phyloP scores from a whole-genome alignment of 2,329 filamentous ascomycete genomes.

The Fusarium lyarnte region DNA sequence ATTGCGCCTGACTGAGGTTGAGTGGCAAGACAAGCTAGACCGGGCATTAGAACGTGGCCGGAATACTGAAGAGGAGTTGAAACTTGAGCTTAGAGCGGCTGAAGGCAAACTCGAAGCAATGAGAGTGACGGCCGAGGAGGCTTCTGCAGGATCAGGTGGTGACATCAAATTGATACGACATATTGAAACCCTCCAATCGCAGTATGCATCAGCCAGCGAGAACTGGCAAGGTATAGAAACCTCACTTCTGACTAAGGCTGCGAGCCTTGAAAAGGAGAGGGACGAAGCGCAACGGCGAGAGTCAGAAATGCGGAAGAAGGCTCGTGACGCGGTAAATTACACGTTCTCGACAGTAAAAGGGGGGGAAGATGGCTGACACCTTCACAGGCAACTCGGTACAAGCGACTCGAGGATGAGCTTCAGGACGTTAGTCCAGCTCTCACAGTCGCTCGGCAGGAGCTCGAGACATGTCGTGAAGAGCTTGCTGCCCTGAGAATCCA shows the following conservation, averaged over 20 bases:
- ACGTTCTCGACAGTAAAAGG: not conserved
- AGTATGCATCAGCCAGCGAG: conserved; percentile 92
- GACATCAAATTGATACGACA: conserved; percentile 92
- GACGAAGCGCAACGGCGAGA: conserved; percentile 87
- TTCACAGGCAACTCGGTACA: conserved; percentile 66
- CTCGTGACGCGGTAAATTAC: conserved; percentile 80
- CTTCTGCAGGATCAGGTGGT: conserved; percentile 80
- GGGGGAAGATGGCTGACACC: conserved; percentile 28
- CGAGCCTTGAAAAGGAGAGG: conserved; percentile 85
- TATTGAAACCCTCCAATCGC: conserved; percentile 93
- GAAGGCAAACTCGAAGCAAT: conserved; percentile 92
- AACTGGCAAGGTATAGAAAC: conserved; percentile 98
- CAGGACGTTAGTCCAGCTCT: conserved; percentile 73
- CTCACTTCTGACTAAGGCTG: conserved; percentile 80
- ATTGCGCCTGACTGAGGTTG: conserved; percentile 72
- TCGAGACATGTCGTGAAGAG: conserved; percentile 67
- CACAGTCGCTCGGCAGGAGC: conserved; percentile 71
- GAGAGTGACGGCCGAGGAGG: conserved; percentile 87
- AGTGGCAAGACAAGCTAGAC: conserved; percentile 77
- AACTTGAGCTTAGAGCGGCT: conserved; percentile 78
- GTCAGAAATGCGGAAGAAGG: conserved; percentile 87
- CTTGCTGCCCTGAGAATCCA: conserved; percentile 70
- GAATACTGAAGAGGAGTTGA: conserved; percentile 78
- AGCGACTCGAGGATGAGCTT: conserved; percentile 83
- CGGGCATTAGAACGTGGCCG: conserved; percentile 76